Evolutionary conservation across 352 stramenopile species (phyloP).

Genomic region (Phytopythium cucurbitacearum): DNA sequence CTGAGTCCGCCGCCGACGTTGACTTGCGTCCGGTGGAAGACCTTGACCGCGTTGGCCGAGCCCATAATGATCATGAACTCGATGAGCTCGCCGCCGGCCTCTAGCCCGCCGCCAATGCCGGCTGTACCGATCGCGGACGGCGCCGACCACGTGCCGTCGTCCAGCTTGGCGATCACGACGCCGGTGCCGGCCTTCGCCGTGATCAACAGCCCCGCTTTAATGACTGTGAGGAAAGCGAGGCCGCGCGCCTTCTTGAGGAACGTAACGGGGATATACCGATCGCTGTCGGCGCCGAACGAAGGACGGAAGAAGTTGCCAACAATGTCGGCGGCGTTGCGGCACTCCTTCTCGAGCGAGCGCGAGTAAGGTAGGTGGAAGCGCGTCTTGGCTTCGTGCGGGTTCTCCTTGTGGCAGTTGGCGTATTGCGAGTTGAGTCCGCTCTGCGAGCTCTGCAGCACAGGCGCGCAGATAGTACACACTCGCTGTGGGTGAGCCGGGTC

Average conservation of each 20-base stretch:
- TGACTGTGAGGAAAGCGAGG: conserved; percentile 81
- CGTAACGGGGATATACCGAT: conserved; percentile 72
- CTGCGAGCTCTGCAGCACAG: conserved; percentile 72
- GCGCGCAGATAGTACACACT: conserved; percentile 79
- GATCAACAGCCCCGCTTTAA: conserved; percentile 82
- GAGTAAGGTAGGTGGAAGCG: conserved; percentile 72
- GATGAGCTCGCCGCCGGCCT: conserved; percentile 89
- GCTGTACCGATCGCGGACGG: conserved; percentile 92
- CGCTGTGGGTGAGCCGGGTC: conserved; percentile 70
- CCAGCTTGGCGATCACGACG: conserved; percentile 89
- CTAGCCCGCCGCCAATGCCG: conserved; percentile 81
- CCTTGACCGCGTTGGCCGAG: conserved; percentile 87
- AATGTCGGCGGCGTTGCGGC: conserved; percentile 69
- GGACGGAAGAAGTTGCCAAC: conserved; percentile 79
- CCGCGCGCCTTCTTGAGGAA: conserved; percentile 82
- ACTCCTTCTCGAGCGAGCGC: conserved; percentile 72
- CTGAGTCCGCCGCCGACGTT: conserved; percentile 91
- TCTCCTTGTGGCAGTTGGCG: conserved; percentile 82
- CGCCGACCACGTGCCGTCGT: conserved; percentile 86
- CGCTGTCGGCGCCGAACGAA: conserved; percentile 58
- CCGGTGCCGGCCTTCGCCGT: conserved; percentile 79
- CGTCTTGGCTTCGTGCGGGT: conserved; percentile 66
- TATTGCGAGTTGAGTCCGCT: conserved; percentile 63
- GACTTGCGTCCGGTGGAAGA: conserved; percentile 88
- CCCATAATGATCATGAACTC: conserved; percentile 95